These are phyloP conservation scores for Claviceps maximensis DNA, from an alignment of 2,329 filamentous ascomycete genomes.

Conservation along the genomic window DNA sequence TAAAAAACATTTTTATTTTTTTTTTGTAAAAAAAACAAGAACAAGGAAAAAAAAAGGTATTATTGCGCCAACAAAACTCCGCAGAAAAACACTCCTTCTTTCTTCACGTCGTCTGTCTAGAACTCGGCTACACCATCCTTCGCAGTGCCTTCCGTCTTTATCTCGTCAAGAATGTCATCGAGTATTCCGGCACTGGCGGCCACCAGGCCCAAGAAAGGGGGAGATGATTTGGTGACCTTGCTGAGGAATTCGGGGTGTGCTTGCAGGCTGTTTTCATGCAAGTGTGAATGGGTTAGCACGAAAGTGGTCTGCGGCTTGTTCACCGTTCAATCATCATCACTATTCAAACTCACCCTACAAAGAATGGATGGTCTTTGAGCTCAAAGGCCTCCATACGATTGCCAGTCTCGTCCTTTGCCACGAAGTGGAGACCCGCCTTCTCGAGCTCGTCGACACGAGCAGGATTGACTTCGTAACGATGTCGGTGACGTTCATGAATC, in stretches of 20 bases:
- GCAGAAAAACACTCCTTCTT: neutral
- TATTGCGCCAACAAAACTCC: neutral
- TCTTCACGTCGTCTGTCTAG: neutral
- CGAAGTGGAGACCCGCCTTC: constrained; percentile 55
- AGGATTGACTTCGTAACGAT: constrained; percentile 86
- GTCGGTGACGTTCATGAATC: constrained; percentile 66
- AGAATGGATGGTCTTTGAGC: constrained; percentile 72
- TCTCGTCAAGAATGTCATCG: constrained; percentile 21
- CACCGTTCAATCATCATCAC: neutral
- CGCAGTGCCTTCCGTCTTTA: neutral
- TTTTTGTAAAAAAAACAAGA: neutral
- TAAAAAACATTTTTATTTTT: too few relatives aligned
- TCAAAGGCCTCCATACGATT: constrained; percentile 76
- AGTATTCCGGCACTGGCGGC: constrained; percentile 62
- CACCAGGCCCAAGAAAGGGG: constrained; percentile 70
- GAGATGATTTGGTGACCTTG: constrained; percentile 23
- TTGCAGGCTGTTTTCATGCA: constrained; percentile 43
- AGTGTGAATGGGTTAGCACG: neutral
- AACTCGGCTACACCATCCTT: constrained; percentile 1
- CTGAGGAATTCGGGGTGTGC: constrained; percentile 80
- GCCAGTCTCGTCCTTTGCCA: constrained; percentile 67
- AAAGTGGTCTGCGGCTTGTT: neutral
- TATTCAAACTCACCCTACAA: constrained; percentile 32
- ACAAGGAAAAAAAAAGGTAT: neutral
- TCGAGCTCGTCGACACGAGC: constrained; percentile 57